Evolutionary conservation across 352 stramenopile genomes (phyloP).

Genomic region (Plasmopara muralis): DNA sequence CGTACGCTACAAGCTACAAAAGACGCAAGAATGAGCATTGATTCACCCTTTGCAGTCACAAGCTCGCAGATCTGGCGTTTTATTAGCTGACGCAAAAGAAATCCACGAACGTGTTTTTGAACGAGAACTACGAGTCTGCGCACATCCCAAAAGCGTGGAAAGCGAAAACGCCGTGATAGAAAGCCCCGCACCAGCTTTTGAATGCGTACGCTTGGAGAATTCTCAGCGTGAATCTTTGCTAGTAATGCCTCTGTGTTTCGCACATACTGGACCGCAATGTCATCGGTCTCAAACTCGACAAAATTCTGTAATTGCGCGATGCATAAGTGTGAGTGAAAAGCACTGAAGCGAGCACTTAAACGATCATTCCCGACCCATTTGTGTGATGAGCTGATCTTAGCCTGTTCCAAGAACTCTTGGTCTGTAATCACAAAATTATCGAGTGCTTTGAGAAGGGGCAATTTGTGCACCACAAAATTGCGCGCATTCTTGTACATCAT

Average conservation of each 20-base stretch:
- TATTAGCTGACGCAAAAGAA: constrained; percentile 47
- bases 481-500: constrained; percentile 46
- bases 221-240: constrained; percentile 23
- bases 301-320: constrained; percentile 34
- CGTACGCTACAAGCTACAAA: constrained; percentile 19
- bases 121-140: constrained; percentile 45
- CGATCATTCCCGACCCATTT: constrained; percentile 2
- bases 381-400: not conserved
- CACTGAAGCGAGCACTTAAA: constrained; percentile 30
- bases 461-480: constrained; percentile 62
- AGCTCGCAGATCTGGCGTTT: constrained; percentile 42
- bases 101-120: constrained; percentile 52
- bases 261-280: constrained; percentile 30
- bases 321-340: constrained; percentile 25
- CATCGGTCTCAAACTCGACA: constrained; percentile 42
- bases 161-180: constrained; percentile 32
- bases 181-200: constrained; percentile 39
- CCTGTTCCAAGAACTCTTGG: constrained; percentile 47
- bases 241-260: constrained; percentile 26
- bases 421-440: constrained; percentile 62
- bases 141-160: constrained; percentile 39
- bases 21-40: constrained; percentile 38
- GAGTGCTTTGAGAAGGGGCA: constrained; percentile 49
- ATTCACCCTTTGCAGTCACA: constrained; percentile 35
- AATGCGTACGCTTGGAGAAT: constrained; percentile 35